Evolutionary conservation across 768 basidiomycete genomes (phyloP).

Genomic region (Russula ochroleuca): DNA sequence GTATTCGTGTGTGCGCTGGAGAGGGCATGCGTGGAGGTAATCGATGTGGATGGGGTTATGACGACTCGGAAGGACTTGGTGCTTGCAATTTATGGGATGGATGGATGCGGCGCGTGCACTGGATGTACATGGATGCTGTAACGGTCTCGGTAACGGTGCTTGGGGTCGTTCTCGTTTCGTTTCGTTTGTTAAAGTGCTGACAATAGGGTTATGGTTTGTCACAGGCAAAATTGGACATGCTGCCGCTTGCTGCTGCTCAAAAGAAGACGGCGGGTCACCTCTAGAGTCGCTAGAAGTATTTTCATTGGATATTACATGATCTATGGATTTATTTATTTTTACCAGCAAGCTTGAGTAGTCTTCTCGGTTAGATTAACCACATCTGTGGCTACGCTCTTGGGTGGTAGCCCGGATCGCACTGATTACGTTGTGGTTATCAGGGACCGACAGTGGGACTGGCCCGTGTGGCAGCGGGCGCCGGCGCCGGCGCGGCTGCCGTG

Average conservation of each 20-base stretch:
- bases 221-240: conserved; percentile 18
- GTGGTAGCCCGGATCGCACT: too few species aligned
- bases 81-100: conserved; percentile 86
- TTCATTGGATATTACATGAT: background rate
- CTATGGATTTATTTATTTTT: background rate
- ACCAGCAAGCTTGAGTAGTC: too few species aligned
- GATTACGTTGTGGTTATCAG: too few species aligned
- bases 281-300: background rate
- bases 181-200: background rate
- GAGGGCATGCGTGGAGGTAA: conserved; percentile 83
- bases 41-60: conserved; percentile 88
- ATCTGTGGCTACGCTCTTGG: too few species aligned
- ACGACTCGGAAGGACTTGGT: conserved; percentile 98
- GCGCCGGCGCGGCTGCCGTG: too few species aligned
- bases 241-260: background rate
- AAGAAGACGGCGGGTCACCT: background rate
- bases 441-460: too few species aligned
- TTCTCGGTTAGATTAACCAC: too few species aligned
- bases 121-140: conserved; percentile 96
- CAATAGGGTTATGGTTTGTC: background rate
- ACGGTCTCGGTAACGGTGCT: conserved; percentile 67
- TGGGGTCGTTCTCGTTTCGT: too few species aligned
- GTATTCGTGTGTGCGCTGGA: conserved; percentile 80
- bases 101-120: conserved; percentile 85
- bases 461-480: too few species aligned